Base-by-base conservation (phyloP, 2,329 filamentous ascomycete genomes). In the Atkinsonella hypoxylon region DNA sequence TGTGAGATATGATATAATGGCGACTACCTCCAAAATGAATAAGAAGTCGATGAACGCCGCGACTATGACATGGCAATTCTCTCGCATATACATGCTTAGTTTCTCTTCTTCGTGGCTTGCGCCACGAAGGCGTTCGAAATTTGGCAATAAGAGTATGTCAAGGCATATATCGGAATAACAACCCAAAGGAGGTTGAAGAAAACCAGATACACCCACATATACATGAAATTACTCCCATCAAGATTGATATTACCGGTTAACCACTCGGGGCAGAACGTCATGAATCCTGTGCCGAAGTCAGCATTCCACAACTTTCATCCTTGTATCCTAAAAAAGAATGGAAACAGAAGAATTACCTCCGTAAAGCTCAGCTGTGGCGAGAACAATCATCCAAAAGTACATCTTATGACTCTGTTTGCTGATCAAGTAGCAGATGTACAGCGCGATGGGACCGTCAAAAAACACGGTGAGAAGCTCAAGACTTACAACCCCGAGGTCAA, bases 221-320 rank as follows among this genome's bases (percentile, higher is more conserved):
- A 82, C 79, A 85, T 82, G 58, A 78, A 83, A 65, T 84, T 85
- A 67, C 74, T 80, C 17, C 72, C 72, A 62, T 84, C 78, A 53
- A 85, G 74, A 60, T 82, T 83, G 55, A 73, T 61, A 61, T 75
- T 84, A 48, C 74, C 75, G 2, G 74, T 77, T 12, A 85, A 67
- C 82, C 82, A 85, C 65, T 85, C 82, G 12, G 82, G 82, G 64
- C 77, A 81, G 61, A 85, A 85, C 0, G 82, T 85, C 77, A 85
- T 84, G 67, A 81, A 85, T 17, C 81, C 78, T 79, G 20, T 31
- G 10, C 9, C 34, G 3, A 5, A 42, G 17, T 42, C 40, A 42
- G 40, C 40, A 1, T 12, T 18, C 17, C 6, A n/a, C 18, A 20
- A 22, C 7, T 12, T 6, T 12, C 0, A 18, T 40, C n/a, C 26